Conservation (phyloP, 495 filamentous ascomycete genomes). For the Elasticomyces elasticus region DNA sequence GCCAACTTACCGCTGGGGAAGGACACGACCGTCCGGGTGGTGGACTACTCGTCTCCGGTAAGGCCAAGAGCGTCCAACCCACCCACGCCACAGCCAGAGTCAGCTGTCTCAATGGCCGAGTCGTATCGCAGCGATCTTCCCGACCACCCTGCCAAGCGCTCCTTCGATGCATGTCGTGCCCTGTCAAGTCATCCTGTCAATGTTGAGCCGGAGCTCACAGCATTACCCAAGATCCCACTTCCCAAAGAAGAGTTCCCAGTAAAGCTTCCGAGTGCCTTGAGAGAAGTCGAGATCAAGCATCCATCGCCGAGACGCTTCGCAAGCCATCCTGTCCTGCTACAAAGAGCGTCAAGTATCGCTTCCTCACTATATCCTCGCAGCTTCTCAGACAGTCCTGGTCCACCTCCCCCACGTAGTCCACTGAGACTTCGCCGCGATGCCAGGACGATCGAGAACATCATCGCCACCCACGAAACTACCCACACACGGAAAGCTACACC, state of each 20-base stretch:
- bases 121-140: conserved; percentile 5
- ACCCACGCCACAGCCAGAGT: conserved; percentile 17
- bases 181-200: conserved; percentile 7
- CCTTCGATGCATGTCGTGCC: conserved; percentile 9
- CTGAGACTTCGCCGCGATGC: conserved; percentile 12
- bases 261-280: conserved; percentile 1
- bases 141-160: conserved; percentile 8
- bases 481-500: conserved; percentile 3
- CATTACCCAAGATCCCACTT: conserved; percentile 7
- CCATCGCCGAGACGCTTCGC: conserved; percentile 18
- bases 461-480: conserved; percentile 1
- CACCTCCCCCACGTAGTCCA: conserved; percentile 20
- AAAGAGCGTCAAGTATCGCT: conserved; percentile 19
- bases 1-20: neutral
- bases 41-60: conserved; percentile 4
- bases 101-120: conserved; percentile 16
- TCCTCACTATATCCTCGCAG: conserved; percentile 16
- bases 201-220: neutral
- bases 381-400: conserved; percentile 20
- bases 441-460: conserved; percentile 16
- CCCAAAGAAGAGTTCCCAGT: conserved; percentile 16
- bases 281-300: conserved; percentile 19
- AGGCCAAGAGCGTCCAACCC: conserved; percentile 16
- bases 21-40: neutral
- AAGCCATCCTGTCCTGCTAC: conserved; percentile 17